Evolutionary conservation across 495 filamentous ascomycete genomes (phyloP).

Genomic region (Lasiosphaeria miniovina): DNA sequence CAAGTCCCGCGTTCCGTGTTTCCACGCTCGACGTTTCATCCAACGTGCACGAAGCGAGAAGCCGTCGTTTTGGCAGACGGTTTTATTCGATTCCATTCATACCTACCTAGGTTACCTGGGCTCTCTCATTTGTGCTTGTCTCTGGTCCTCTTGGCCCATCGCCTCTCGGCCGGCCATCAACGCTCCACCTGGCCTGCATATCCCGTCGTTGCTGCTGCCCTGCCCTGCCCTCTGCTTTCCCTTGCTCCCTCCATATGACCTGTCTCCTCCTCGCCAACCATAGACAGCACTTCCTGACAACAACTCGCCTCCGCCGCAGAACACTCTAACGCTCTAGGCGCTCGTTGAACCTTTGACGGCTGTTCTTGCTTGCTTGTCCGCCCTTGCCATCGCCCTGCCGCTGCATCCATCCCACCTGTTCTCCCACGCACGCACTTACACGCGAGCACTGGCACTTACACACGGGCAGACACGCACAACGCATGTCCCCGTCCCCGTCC

Average conservation of each 20-base stretch:
- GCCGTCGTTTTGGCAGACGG: too few relatives aligned
- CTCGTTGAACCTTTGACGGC: neutral
- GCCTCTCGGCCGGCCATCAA: neutral
- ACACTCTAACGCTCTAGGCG: neutral
- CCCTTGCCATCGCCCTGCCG: neutral
- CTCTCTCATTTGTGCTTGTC: neutral
- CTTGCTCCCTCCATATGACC: slow-evolving; percentile 6
- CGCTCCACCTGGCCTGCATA: neutral
- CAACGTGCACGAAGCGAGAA: neutral
- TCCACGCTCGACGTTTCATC: neutral
- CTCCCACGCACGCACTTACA: neutral
- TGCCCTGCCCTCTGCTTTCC: neutral
- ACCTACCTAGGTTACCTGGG: neutral
- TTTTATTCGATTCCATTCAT: too few relatives aligned
- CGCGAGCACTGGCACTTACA: too few relatives aligned
- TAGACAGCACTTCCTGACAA: neutral
- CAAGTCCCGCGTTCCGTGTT: neutral
- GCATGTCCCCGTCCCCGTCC: too few relatives aligned
- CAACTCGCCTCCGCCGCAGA: neutral
- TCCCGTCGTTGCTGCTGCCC: neutral
- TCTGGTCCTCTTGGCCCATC: neutral
- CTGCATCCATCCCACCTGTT: slow-evolving; percentile 14
- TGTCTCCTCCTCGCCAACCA: slow-evolving; percentile 9
- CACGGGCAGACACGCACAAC: slow-evolving; percentile 7
- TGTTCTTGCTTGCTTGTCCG: neutral